Conservation (phyloP, 108 stramenopile species). For the Nannochloropsis salina region DNA sequence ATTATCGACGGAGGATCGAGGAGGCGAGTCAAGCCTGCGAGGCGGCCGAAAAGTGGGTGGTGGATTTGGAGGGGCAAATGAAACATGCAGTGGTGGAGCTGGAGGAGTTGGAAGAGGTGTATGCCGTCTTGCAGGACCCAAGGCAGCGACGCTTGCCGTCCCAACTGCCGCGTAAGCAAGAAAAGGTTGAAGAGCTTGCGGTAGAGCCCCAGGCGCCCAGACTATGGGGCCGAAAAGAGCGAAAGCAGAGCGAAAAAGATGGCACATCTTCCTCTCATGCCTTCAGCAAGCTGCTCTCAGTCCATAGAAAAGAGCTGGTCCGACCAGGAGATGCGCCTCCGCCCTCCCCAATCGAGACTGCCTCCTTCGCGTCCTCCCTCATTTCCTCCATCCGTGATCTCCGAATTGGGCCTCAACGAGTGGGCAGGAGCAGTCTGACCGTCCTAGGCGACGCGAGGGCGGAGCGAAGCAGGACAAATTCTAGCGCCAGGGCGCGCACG, state of each 20-base stretch:
- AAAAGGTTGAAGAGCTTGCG: neutral
- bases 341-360: neutral
- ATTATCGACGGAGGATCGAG: neutral
- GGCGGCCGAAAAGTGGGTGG: conserved; percentile 7
- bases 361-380: conserved; percentile 11
- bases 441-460: neutral
- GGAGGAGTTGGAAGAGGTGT: conserved; percentile 19
- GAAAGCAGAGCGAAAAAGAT: neutral
- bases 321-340: neutral
- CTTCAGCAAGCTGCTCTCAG: neutral
- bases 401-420: neutral
- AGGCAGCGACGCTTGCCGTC: neutral
- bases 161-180: neutral
- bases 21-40: neutral
- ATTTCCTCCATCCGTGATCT: neutral
- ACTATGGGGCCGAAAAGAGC: neutral
- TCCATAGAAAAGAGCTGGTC: neutral
- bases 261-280: no score
- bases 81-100: neutral
- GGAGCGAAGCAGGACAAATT: neutral
- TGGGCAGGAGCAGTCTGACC: neutral
- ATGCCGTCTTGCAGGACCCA: neutral
- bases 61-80: neutral
- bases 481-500: neutral
- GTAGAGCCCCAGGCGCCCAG: no score